Percentiles rank a stretch among this genome's conserved stretches.
phyloP scores from a whole-genome alignment of 2,329 filamentous ascomycete genomes.

The Colletotrichum lini region DNA sequence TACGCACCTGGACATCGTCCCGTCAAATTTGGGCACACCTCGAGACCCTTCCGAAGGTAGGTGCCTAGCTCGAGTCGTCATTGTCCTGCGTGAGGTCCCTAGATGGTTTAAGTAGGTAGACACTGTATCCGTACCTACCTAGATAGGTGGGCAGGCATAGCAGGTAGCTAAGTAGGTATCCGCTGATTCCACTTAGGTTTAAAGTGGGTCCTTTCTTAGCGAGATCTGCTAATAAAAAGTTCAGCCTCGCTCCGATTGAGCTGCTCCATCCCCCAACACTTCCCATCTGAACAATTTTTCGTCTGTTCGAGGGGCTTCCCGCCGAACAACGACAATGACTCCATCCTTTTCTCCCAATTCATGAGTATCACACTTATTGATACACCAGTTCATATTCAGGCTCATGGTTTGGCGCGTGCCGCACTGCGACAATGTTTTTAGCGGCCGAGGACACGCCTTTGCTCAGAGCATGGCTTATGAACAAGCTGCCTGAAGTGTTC shows the following conservation, averaged over 20 bases:
- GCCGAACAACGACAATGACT: constrained; percentile 39
- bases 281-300: constrained; percentile 19
- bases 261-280: not conserved
- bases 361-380: constrained; percentile 38
- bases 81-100: too few species aligned
- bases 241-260: constrained; percentile 26
- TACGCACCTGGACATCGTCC: too few species aligned
- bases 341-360: not conserved
- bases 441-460: constrained; percentile 72
- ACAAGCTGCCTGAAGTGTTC: constrained; percentile 52
- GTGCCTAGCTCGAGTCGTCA: not conserved
- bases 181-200: constrained; percentile 37
- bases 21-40: not conserved
- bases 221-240: constrained; percentile 37
- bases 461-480: constrained; percentile 84
- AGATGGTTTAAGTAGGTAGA: too few species aligned
- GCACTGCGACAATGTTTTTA: constrained; percentile 69
- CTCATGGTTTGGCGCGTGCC: constrained; percentile 16
- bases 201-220: constrained; percentile 33
- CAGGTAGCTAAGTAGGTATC: not conserved
- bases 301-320: constrained; percentile 32
- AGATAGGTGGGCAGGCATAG: too few species aligned
- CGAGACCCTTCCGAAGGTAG: not conserved
- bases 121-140: too few species aligned
- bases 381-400: constrained; percentile 10